Evolutionary conservation across 2,329 filamentous ascomycete genomes (phyloP).

Genomic region (Fusarium sp.): DNA sequence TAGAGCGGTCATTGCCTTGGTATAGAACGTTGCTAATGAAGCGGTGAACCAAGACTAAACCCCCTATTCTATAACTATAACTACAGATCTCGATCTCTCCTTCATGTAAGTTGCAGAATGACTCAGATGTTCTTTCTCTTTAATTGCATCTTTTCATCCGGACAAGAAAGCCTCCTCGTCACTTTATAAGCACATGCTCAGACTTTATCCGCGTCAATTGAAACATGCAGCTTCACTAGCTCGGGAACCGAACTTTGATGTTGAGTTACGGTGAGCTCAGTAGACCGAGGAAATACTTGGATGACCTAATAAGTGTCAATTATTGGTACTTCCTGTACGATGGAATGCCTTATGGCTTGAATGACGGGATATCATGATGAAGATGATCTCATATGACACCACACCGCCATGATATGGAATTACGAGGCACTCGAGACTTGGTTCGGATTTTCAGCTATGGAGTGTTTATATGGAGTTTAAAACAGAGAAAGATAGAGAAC

Average conservation of each 20-base stretch:
- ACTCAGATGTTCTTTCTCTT: neutral
- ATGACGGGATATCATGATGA: neutral
- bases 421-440: neutral
- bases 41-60: slow-evolving; percentile 21
- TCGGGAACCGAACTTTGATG: neutral
- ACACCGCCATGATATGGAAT: neutral
- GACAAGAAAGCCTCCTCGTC: neutral
- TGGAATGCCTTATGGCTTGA: neutral
- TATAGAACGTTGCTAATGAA: neutral
- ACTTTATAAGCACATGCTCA: neutral
- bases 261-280: neutral
- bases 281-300: neutral
- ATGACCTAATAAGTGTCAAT: neutral
- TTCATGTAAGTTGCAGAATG: neutral
- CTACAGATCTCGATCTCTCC: neutral
- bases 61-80: neutral
- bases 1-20: neutral
- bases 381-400: neutral
- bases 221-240: neutral
- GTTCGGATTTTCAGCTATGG: too few species aligned
- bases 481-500: neutral
- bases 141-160: neutral
- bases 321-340: neutral
- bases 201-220: neutral
- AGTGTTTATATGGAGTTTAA: neutral